A percentile compares a stretch with the other conserved stretches of the same genome.
phyloP scores from a whole-genome alignment of 495 filamentous ascomycete genomes.

The Durotheca rogersii region DNA sequence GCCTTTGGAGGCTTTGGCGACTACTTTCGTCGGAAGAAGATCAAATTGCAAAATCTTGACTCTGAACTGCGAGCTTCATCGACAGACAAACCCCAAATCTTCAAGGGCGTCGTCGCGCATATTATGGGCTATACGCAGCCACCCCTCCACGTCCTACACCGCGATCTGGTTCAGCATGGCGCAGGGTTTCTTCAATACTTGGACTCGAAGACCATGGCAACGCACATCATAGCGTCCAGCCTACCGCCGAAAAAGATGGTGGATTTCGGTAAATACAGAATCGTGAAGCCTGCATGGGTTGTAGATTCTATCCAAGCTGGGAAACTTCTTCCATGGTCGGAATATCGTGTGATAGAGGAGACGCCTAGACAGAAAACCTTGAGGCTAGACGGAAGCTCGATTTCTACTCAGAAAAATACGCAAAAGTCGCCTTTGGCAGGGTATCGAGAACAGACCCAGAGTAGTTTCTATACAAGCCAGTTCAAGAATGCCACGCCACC shows the following conservation, averaged over 20 bases:
- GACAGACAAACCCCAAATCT: conserved; percentile 73
- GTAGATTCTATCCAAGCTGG: conserved; percentile 83
- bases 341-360: conserved; percentile 79
- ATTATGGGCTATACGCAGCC: conserved; percentile 95
- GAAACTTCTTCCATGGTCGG: conserved; percentile 78
- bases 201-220: conserved; percentile 89
- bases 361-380: conserved; percentile 73
- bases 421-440: conserved; percentile 45
- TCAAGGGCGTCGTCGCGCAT: conserved; percentile 83
- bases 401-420: conserved; percentile 63
- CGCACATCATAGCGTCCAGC: conserved; percentile 89
- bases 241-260: conserved; percentile 88
- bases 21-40: conserved; percentile 91
- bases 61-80: conserved; percentile 68
- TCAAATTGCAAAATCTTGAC: conserved; percentile 93
- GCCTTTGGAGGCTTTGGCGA: conserved; percentile 85
- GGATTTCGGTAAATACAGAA: conserved; percentile 81
- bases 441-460: conserved; percentile 74
- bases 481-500: conserved; percentile 46
- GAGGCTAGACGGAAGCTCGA: conserved; percentile 63
- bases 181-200: conserved; percentile 93
- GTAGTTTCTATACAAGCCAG: conserved; percentile 78
- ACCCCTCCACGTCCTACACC: conserved; percentile 81
- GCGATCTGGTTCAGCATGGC: conserved; percentile 82
- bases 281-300: conserved; percentile 96